Evolutionary conservation across 441 rosid species (phyloP).

Genomic region (Geranium incanum): DNA sequence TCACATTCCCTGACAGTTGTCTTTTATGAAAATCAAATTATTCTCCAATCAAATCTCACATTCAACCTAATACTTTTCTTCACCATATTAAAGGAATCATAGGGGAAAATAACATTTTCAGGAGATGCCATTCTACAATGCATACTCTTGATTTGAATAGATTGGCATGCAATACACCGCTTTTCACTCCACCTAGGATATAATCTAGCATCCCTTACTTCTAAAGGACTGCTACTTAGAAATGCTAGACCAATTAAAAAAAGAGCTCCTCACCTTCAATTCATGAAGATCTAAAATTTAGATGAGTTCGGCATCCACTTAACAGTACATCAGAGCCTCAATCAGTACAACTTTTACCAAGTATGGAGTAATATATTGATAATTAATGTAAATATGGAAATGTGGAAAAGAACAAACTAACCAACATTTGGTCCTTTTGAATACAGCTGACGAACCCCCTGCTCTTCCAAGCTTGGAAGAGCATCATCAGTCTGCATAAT

Average conservation of each 20-base stretch:
- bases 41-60: background rate
- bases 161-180: background rate
- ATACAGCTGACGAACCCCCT: slow-evolving; percentile 82
- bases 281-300: background rate
- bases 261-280: background rate
- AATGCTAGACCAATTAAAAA: background rate
- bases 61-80: background rate
- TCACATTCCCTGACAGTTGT: background rate
- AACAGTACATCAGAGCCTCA: background rate
- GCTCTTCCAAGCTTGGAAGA: slow-evolving; percentile 93
- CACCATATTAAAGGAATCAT: background rate
- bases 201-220: background rate
- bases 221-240: background rate
- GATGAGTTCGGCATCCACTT: background rate
- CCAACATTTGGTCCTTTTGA: slow-evolving; percentile 70
- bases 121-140: background rate
- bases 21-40: background rate
- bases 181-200: background rate
- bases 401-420: slow-evolving; percentile 22
- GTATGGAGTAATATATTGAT: background rate
- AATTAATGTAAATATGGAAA: background rate
- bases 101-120: background rate
- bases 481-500: slow-evolving; percentile 65
- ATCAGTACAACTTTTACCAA: background rate
- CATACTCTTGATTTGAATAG: background rate